These are phyloP conservation scores for Sporothrix curviconia DNA, from an alignment of 2,329 filamentous ascomycete species.

Conservation along the genomic window DNA sequence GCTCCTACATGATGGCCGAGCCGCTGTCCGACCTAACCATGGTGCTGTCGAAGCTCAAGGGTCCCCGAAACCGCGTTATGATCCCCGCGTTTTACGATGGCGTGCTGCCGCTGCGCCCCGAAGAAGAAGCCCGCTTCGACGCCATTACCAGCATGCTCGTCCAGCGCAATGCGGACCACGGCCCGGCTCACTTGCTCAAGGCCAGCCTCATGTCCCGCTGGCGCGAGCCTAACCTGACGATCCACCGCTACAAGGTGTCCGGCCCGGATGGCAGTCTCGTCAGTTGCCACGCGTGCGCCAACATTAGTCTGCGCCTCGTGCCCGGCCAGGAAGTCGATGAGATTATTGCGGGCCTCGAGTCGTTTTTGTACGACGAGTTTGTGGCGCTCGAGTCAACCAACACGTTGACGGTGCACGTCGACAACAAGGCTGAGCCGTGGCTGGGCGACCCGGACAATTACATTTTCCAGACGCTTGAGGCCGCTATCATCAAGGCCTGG, in stretches of 20 bases:
- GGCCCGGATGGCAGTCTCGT: conserved; percentile 90
- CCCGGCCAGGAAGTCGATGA: conserved; percentile 82
- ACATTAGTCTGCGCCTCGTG: conserved; percentile 84
- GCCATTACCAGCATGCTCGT: conserved; percentile 76
- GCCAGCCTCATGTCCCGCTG: conserved; percentile 84
- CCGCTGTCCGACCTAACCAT: conserved; percentile 85
- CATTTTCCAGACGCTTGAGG: conserved; percentile 82
- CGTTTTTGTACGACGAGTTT: conserved; percentile 67
- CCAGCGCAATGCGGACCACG: conserved; percentile 55
- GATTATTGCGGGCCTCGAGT: conserved; percentile 61
- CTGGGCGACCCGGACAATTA: conserved; percentile 84
- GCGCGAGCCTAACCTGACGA: conserved; percentile 90
- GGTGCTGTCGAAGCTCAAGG: conserved; percentile 75
- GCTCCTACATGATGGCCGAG: conserved; percentile 82
- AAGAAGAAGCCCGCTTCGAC: conserved; percentile 74
- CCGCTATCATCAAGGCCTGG: conserved; percentile 82
- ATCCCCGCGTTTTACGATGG: conserved; percentile 86
- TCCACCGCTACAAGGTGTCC: conserved; percentile 88
- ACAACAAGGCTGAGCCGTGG: conserved; percentile 94
- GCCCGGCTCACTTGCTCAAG: conserved; percentile 62
- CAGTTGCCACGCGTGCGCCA: conserved; percentile 78
- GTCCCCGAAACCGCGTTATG: conserved; percentile 69
- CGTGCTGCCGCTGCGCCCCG: conserved; percentile 65
- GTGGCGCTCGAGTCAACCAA: conserved; percentile 72
- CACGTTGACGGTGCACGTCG: conserved; percentile 70